Conservation (phyloP, 2,329 filamentous ascomycete species). For the Sporothrix variecibatus region DNA sequence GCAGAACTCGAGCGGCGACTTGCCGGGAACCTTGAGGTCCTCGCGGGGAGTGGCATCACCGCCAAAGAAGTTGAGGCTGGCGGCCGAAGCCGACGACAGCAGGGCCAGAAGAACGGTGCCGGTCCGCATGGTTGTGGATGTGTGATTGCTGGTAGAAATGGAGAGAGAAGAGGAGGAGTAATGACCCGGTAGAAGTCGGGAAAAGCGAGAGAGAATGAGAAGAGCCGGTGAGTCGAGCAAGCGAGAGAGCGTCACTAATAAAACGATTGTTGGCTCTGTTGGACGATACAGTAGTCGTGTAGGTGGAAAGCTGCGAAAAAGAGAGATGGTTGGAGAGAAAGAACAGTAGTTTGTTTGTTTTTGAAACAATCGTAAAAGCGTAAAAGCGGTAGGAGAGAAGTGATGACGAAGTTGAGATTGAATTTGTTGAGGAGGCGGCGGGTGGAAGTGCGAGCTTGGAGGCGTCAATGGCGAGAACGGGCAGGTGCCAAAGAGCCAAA, state of each 20-base stretch:
- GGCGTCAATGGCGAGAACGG: constrained; percentile 15
- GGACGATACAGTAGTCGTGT: neutral
- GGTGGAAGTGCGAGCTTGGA: neutral
- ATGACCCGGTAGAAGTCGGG: neutral
- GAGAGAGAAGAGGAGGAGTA: neutral
- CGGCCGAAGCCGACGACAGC: constrained; percentile 46
- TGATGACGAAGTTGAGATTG: constrained; percentile 12
- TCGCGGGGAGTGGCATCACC: constrained; percentile 50
- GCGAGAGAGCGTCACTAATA: neutral
- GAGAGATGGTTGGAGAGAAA: too few species aligned
- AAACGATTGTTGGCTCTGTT: neutral
- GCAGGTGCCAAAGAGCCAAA: neutral
- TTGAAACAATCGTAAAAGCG: neutral
- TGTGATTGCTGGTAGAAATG: neutral
- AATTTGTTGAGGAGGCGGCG: constrained; percentile 23
- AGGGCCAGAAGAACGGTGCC: constrained; percentile 48
- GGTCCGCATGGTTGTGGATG: constrained; percentile 42
- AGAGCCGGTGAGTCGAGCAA: neutral
- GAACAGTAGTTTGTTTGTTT: neutral
- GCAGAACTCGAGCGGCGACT: constrained; percentile 85
- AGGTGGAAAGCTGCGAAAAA: neutral
- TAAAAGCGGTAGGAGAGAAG: neutral
- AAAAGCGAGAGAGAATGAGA: neutral
- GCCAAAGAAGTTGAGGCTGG: constrained; percentile 50
- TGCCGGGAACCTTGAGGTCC: constrained; percentile 71